phyloP scores from a whole-genome alignment of 495 filamentous ascomycete species.

The Penicillium lividum region DNA sequence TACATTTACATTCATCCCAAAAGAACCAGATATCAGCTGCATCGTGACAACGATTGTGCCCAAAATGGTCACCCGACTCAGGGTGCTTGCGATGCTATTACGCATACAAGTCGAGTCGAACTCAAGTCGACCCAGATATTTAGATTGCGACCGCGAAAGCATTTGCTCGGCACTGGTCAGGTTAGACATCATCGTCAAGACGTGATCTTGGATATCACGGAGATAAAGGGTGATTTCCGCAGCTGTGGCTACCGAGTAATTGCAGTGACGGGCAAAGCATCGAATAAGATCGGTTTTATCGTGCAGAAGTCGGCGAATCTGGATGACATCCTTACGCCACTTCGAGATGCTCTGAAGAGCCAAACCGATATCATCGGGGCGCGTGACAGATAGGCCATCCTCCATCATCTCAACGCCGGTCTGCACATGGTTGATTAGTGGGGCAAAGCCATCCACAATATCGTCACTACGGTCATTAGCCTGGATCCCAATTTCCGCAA shows the following conservation, averaged over 20 bases:
- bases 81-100: conserved; percentile 67
- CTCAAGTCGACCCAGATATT: conserved; percentile 84
- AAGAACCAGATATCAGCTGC: conserved; percentile 84
- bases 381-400: conserved; percentile 80
- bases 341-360: conserved; percentile 81
- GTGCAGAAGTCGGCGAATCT: conserved; percentile 78
- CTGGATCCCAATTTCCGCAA: conserved; percentile 8
- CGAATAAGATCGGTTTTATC: conserved; percentile 93
- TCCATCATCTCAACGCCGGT: conserved; percentile 81
- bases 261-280: conserved; percentile 91
- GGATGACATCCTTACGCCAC: conserved; percentile 87
- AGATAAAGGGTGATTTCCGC: conserved; percentile 89
- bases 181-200: conserved; percentile 93
- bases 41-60: conserved; percentile 86
- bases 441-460: conserved; percentile 89
- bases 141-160: conserved; percentile 80
- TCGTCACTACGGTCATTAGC: conserved; percentile 62
- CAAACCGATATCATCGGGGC: conserved; percentile 73
- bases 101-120: conserved; percentile 79
- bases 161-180: conserved; percentile 91
- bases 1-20: conserved; percentile 91
- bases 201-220: conserved; percentile 92
- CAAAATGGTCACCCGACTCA: conserved; percentile 83
- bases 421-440: conserved; percentile 76
- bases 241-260: conserved; percentile 77